Conservation (phyloP, 352 stramenopile species). For the Pythium folliculosum region DNA sequence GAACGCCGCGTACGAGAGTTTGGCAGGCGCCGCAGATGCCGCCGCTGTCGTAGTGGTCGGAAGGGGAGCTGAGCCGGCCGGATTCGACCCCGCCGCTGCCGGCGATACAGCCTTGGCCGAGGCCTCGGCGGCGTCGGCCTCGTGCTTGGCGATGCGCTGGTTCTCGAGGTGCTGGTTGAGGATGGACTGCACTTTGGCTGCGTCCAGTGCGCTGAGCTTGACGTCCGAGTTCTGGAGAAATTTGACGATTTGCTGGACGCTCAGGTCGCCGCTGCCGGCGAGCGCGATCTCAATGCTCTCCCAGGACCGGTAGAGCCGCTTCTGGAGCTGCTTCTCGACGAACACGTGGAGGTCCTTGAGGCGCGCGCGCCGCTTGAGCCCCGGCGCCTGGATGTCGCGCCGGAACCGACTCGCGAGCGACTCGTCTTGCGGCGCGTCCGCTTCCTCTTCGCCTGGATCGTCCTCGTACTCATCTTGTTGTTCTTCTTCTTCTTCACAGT, state of each 20-base stretch:
- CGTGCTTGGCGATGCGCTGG: slow-evolving; percentile 15
- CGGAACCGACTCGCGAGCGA: background rate
- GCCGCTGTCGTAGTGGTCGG: background rate
- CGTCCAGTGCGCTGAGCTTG: slow-evolving; percentile 55
- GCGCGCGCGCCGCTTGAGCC: slow-evolving; percentile 49
- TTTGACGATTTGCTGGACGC: slow-evolving; percentile 62
- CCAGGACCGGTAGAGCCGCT: slow-evolving; percentile 67
- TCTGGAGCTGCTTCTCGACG: slow-evolving; percentile 66
- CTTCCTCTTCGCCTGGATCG: slow-evolving; percentile 19
- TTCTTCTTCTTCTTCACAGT: slow-evolving; percentile 13
- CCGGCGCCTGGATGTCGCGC: slow-evolving; percentile 31
- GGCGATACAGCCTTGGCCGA: slow-evolving; percentile 1
- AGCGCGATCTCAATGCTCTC: slow-evolving; percentile 77
- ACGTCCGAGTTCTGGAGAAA: slow-evolving; percentile 72
- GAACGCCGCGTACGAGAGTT: slow-evolving; percentile 69
- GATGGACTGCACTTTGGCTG: slow-evolving; percentile 57
- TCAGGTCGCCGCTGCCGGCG: slow-evolving; percentile 65
- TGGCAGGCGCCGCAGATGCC: background rate
- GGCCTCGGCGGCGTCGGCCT: slow-evolving; percentile 10
- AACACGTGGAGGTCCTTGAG: slow-evolving; percentile 68
- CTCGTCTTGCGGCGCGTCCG: background rate
- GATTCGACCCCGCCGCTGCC: background rate
- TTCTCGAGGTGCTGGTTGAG: slow-evolving; percentile 50
- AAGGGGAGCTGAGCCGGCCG: background rate
- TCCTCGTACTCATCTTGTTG: slow-evolving; percentile 29